Evolutionary conservation across 176 grass and related monocot genomes (phyloP).

Genomic region (Sorghum bicolor): DNA sequence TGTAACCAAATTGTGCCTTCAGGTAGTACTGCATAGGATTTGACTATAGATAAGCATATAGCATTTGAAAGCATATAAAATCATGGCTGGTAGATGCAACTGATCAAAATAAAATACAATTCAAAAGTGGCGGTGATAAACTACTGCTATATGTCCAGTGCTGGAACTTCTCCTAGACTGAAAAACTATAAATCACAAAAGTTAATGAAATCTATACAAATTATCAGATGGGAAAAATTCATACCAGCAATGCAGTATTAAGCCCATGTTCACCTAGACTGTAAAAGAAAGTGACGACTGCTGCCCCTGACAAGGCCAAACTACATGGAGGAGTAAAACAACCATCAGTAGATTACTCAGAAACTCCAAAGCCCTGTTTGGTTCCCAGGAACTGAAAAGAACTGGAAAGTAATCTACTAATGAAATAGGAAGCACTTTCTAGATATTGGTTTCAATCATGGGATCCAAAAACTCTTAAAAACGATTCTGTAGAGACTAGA

Average conservation of each 20-base stretch:
- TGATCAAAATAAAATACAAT: background rate
- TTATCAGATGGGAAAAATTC: background rate
- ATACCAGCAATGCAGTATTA: constrained; percentile 73
- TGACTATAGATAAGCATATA: constrained; percentile 4
- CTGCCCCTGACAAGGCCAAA: constrained; percentile 55
- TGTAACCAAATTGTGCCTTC: constrained; percentile 84
- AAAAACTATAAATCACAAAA: background rate
- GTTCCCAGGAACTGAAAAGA: background rate
- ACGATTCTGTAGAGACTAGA: background rate
- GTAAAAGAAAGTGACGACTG: constrained; percentile 68
- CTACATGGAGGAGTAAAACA: constrained; percentile 25
- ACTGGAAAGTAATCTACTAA: too few relatives aligned
- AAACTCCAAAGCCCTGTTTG: background rate
- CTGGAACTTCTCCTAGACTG: background rate
- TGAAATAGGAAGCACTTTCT: too few relatives aligned
- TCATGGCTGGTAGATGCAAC: background rate
- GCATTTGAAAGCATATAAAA: background rate
- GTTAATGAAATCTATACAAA: background rate
- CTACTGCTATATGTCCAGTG: background rate
- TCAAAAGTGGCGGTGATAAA: background rate
- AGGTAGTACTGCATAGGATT: constrained; percentile 70
- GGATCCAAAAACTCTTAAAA: background rate
- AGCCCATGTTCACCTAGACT: constrained; percentile 82
- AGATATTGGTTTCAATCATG: too few relatives aligned
- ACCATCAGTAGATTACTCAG: background rate